Evolutionary conservation across 495 filamentous ascomycete genomes (phyloP).

Genomic region (Jackrogersella minutella): DNA sequence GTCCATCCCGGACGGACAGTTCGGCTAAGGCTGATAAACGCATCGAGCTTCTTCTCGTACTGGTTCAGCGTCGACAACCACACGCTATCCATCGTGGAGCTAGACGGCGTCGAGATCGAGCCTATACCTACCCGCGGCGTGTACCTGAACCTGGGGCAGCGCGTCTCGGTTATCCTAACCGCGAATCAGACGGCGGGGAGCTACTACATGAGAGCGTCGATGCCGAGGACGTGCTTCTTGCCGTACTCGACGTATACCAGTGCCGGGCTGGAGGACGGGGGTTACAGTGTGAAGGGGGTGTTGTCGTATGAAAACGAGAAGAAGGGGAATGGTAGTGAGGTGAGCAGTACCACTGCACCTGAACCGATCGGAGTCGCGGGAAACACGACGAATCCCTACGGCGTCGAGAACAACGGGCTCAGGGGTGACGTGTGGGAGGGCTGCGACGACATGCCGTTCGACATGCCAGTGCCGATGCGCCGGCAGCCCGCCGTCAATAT

Average conservation of each 20-base stretch:
- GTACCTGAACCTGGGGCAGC: slow-evolving; percentile 44
- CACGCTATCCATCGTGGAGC: slow-evolving; percentile 41
- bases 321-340: too few relatives aligned
- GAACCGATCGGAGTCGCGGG: slow-evolving; percentile 37
- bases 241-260: slow-evolving; percentile 42
- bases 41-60: slow-evolving; percentile 40
- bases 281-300: slow-evolving; percentile 37
- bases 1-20: slow-evolving; percentile 10
- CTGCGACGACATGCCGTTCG: slow-evolving; percentile 48
- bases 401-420: slow-evolving; percentile 39
- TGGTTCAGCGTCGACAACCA: slow-evolving; percentile 47
- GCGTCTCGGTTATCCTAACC: slow-evolving; percentile 40
- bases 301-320: slow-evolving; percentile 26
- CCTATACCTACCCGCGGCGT: slow-evolving; percentile 40
- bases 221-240: slow-evolving; percentile 44
- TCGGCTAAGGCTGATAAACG: slow-evolving; percentile 44
- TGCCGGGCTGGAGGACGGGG: slow-evolving; percentile 34
- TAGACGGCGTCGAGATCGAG: slow-evolving; percentile 44
- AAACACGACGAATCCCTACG: slow-evolving; percentile 44
- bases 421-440: slow-evolving; percentile 47
- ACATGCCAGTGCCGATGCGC: slow-evolving; percentile 44
- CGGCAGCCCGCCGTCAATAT: slow-evolving; percentile 35
- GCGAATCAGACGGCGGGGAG: slow-evolving; percentile 39
- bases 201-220: slow-evolving; percentile 42
- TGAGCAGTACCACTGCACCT: too few relatives aligned